Percentiles rank a stretch among this genome's conserved stretches.
Conservation (phyloP, 2,329 filamentous ascomycete genomes). For the Colletotrichum sp. region DNA sequence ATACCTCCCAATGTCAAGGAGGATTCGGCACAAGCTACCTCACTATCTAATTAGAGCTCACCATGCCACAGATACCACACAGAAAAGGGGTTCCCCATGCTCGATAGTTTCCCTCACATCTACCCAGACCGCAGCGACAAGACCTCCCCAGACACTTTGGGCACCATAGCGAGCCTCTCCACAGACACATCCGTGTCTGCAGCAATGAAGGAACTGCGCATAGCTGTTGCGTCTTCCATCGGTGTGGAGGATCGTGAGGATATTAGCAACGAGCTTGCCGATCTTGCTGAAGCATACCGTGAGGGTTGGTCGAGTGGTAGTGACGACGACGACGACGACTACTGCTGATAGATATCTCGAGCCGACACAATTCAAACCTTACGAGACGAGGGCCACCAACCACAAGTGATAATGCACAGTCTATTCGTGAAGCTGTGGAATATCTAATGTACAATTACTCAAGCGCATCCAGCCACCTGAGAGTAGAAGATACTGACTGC, state of each 20-base stretch:
- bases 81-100: constrained; percentile 71
- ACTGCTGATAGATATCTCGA: background rate
- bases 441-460: constrained; percentile 6
- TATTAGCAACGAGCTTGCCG: constrained; percentile 80
- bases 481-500: background rate
- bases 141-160: constrained; percentile 44
- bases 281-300: constrained; percentile 86
- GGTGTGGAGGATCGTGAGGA: constrained; percentile 81
- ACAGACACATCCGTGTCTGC: constrained; percentile 77
- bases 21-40: background rate
- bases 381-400: background rate
- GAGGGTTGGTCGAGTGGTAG: constrained; percentile 85
- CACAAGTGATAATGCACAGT: background rate
- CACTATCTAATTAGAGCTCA: background rate
- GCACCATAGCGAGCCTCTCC: constrained; percentile 66
- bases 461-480: background rate
- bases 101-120: constrained; percentile 85
- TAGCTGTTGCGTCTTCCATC: constrained; percentile 67
- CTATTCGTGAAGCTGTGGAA: background rate
- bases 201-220: constrained; percentile 70
- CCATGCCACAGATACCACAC: constrained; percentile 50
- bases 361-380: background rate
- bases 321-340: constrained; percentile 63
- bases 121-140: constrained; percentile 55
- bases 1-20: background rate